Conservation (phyloP, 768 basidiomycete species). For the Phylloporus arenicola region DNA sequence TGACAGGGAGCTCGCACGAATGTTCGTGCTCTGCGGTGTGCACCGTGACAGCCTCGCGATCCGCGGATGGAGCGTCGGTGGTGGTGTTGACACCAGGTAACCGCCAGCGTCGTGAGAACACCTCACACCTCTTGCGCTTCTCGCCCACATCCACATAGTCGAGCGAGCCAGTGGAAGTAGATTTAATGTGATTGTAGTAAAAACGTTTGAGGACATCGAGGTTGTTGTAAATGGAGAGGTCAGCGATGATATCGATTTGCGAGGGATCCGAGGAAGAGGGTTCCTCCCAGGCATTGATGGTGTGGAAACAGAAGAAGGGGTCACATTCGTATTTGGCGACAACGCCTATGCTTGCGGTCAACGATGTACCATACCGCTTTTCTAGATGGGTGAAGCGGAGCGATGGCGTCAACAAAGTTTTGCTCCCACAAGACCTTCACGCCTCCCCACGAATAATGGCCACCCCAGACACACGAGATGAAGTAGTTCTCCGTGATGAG, state of each 20-base stretch:
- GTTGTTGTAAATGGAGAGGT: conserved; percentile 33
- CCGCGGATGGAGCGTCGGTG: conserved; percentile 8
- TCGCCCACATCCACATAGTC: conserved; percentile 22
- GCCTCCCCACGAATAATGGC: conserved; percentile 26
- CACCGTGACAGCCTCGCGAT: conserved; percentile 15
- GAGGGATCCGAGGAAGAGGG: conserved; percentile 17
- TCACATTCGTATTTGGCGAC: conserved; percentile 34
- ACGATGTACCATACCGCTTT: conserved; percentile 35
- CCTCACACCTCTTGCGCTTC: conserved; percentile 11
- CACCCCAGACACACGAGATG: conserved; percentile 33
- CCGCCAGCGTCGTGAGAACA: conserved; percentile 29
- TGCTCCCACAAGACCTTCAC: conserved; percentile 27
- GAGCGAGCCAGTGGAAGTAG: conserved; percentile 21
- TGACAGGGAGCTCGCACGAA: conserved; percentile 33
- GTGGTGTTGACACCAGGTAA: conserved; percentile 23
- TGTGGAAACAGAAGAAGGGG: conserved; percentile 38
- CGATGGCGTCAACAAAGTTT: conserved; percentile 31
- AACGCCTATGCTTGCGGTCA: conserved; percentile 33
- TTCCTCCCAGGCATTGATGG: conserved; percentile 37
- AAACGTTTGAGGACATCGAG: conserved; percentile 29
- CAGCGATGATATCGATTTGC: conserved; percentile 31
- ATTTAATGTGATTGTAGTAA: conserved; percentile 29
- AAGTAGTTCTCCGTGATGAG: conserved; percentile 34
- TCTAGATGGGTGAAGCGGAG: conserved; percentile 26
- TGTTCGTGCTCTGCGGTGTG: conserved; percentile 22